These are phyloP conservation scores for Phytophthora capsici DNA, from an alignment of 352 stramenopile species.

Conservation along the genomic window DNA sequence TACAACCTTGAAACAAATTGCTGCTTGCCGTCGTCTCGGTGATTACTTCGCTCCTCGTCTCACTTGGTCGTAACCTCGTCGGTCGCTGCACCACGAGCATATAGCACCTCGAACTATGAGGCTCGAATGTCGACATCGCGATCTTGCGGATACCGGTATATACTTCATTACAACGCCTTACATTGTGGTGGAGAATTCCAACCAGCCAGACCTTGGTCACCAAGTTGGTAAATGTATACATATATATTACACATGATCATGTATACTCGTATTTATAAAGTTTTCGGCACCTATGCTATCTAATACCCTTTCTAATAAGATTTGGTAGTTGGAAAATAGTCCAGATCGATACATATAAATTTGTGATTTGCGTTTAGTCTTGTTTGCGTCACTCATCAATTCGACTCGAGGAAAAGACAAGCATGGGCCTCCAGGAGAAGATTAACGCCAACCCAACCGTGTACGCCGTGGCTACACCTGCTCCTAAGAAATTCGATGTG, in stretches of 20 bases:
- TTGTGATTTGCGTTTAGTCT: slow-evolving; percentile 5
- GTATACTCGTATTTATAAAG: too few relatives aligned
- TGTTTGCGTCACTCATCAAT: slow-evolving; percentile 15
- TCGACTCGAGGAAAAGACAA: slow-evolving; percentile 11
- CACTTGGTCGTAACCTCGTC: not conserved
- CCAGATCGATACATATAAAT: not conserved
- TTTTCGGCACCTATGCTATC: too few relatives aligned
- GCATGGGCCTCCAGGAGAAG: slow-evolving; percentile 81
- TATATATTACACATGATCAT: too few relatives aligned
- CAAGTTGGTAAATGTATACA: too few relatives aligned
- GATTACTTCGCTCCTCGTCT: slow-evolving; percentile 13
- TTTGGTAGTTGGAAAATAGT: too few relatives aligned
- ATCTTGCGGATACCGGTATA: not conserved
- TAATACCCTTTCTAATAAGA: too few relatives aligned
- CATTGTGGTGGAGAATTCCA: too few relatives aligned
- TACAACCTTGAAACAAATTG: not conserved
- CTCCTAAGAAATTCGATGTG: slow-evolving; percentile 68
- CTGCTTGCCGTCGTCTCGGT: not conserved
- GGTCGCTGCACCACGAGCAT: slow-evolving; percentile 4
- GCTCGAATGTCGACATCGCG: not conserved
- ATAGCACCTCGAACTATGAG: not conserved
- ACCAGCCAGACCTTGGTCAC: too few relatives aligned
- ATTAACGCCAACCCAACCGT: slow-evolving; percentile 91
- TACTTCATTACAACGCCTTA: too few relatives aligned
- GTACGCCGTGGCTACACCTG: slow-evolving; percentile 71